Percentiles rank a stretch among this genome's conserved stretches.
Evolutionary conservation across 805 yeast genomes (phyloP).

Genomic region (Starmerella bombi): DNA sequence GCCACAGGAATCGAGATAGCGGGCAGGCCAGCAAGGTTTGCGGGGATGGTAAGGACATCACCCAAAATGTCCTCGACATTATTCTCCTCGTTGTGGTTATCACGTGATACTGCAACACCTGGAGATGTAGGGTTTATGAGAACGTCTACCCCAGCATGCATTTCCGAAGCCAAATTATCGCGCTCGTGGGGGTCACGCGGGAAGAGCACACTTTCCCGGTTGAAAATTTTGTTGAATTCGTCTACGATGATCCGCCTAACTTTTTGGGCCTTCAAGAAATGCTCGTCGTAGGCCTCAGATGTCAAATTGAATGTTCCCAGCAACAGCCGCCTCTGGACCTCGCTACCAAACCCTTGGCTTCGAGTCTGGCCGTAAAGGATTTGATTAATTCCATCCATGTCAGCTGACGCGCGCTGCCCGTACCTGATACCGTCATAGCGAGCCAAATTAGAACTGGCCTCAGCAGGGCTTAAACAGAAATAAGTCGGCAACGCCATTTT

Average conservation of each 20-base stretch:
- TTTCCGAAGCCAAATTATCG: conserved; percentile 14
- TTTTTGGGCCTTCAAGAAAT: conserved; percentile 61
- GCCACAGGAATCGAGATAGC: conserved; percentile 60
- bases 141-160: conserved; percentile 39
- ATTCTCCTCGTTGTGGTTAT: conserved; percentile 31
- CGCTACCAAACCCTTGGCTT: conserved; percentile 55
- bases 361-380: conserved; percentile 49
- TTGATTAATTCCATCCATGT: conserved; percentile 23
- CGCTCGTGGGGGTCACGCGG: conserved; percentile 16
- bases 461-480: conserved; percentile 81
- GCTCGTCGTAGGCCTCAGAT: conserved; percentile 57
- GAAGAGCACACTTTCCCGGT: conserved; percentile 22
- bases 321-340: conserved; percentile 69
- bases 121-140: conserved; percentile 62
- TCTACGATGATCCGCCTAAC: conserved; percentile 46
- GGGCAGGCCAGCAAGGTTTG: conserved; percentile 85
- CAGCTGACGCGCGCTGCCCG: conserved; percentile 41
- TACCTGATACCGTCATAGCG: conserved; percentile 84
- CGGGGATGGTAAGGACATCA: conserved; percentile 80
- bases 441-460: conserved; percentile 83
- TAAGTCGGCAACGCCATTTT: conserved; percentile 61
- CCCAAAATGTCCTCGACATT: conserved; percentile 56
- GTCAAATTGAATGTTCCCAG: conserved; percentile 80
- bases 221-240: conserved; percentile 56
- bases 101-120: conserved; percentile 40